These are phyloP conservation scores for Cryptococcus neoformans DNA, from an alignment of 1,284 basidiomycete genomes.

Conservation along the genomic window DNA sequence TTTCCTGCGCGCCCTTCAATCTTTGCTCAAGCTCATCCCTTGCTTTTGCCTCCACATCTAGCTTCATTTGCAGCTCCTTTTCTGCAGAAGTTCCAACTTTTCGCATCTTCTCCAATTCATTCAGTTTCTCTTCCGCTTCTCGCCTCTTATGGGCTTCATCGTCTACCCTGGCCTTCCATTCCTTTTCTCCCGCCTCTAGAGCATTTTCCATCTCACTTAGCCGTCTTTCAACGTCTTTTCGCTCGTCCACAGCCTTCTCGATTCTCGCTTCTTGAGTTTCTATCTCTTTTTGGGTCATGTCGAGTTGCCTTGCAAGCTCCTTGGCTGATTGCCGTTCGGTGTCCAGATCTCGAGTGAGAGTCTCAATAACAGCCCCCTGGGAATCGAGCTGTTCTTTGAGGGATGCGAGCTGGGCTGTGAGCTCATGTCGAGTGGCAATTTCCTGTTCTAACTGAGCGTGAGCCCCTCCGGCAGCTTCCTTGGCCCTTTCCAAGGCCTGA, in stretches of 20 bases:
- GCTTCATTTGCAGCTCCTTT: not conserved
- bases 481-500: not conserved
- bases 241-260: constrained; percentile 3
- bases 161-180: not conserved
- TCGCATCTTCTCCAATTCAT: not conserved
- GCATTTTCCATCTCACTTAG: constrained; percentile 5
- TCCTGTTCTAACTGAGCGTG: constrained; percentile 10
- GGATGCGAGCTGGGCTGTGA: constrained; percentile 1
- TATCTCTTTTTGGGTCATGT: constrained; percentile 16
- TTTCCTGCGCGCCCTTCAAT: not conserved
- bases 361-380: not conserved
- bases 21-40: not conserved
- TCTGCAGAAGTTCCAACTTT: constrained; percentile 2
- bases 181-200: not conserved
- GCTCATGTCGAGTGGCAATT: not conserved
- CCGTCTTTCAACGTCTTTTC: constrained; percentile 8
- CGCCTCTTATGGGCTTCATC: not conserved
- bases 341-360: not conserved
- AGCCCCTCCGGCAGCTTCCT: constrained; percentile 5
- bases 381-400: not conserved
- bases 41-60: not conserved
- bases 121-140: constrained; percentile 4
- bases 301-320: constrained; percentile 17
- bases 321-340: not conserved
- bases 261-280: constrained; percentile 9